These are phyloP conservation scores for Pisolithus orientalis DNA, from an alignment of 768 basidiomycete species.

Conservation along the genomic window DNA sequence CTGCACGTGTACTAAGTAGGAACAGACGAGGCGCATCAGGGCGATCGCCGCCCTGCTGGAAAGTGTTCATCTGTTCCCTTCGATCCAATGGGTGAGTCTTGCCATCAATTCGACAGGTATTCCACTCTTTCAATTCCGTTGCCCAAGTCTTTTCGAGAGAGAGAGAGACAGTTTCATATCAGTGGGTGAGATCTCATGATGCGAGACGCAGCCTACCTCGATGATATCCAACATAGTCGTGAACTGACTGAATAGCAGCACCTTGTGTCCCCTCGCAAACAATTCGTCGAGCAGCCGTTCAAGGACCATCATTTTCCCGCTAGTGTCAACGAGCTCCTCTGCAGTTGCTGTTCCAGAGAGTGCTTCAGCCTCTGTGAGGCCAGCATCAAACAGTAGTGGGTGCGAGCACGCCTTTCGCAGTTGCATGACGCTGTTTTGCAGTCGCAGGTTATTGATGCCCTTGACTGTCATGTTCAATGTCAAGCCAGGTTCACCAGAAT, in stretches of 20 bases:
- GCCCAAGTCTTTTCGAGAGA: constrained; percentile 55
- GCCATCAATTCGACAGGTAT: constrained; percentile 89
- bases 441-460: constrained; percentile 84
- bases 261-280: constrained; percentile 76
- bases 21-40: constrained; percentile 68
- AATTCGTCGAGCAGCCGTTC: constrained; percentile 82
- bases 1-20: constrained; percentile 89
- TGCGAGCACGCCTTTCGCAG: constrained; percentile 94
- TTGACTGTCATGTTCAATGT: constrained; percentile 43
- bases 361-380: constrained; percentile 3
- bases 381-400: constrained; percentile 74
- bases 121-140: constrained; percentile 72
- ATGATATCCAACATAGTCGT: constrained; percentile 95
- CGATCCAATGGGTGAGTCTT: constrained; percentile 73
- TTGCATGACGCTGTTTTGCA: constrained; percentile 97
- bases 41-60: constrained; percentile 66
- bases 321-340: constrained; percentile 75
- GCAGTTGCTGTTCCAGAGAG: constrained; percentile 45
- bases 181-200: not conserved
- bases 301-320: constrained; percentile 97
- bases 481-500: constrained; percentile 2
- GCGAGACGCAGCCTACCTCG: constrained; percentile 49
- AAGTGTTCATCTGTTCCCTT: constrained; percentile 77
- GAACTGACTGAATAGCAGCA: constrained; percentile 88
- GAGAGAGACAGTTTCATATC: not conserved